phyloP scores from a whole-genome alignment of 176 grass and related monocot genomes.

The Juncus inflexus region DNA sequence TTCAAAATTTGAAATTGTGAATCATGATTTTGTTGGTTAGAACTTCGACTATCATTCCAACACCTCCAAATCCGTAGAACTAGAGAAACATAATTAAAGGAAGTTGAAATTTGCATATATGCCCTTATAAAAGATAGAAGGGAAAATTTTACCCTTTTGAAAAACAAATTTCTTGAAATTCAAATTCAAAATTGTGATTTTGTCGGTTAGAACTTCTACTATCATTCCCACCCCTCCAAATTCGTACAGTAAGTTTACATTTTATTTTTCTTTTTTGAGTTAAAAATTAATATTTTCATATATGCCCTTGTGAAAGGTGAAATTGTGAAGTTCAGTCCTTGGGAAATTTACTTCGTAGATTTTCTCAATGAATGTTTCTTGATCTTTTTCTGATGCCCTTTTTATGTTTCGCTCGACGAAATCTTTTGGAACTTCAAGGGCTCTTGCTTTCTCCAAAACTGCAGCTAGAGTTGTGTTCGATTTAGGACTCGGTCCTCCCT shows the following conservation, averaged over 20 bases:
- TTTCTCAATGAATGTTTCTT: slow-evolving; percentile 90
- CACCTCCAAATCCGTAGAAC: slow-evolving; percentile 93
- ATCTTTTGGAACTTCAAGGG: slow-evolving; percentile 86
- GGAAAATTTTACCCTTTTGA: no score
- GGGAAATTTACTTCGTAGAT: slow-evolving; percentile 64
- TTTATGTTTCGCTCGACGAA: slow-evolving; percentile 95
- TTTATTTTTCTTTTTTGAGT: neutral
- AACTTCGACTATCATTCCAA: slow-evolving; percentile 88
- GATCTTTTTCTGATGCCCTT: slow-evolving; percentile 89
- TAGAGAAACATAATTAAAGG: slow-evolving; percentile 17
- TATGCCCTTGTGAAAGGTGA: neutral
- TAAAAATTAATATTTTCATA: neutral
- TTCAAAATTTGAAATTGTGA: slow-evolving; percentile 20
- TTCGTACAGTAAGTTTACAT: slow-evolving; percentile 70
- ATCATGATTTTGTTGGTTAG: slow-evolving; percentile 97
- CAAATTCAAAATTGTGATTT: slow-evolving; percentile 45
- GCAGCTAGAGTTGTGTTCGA: slow-evolving; percentile 77
- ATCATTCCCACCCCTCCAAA: slow-evolving; percentile 96
- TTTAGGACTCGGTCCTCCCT: slow-evolving; percentile 66
- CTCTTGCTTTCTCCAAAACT: slow-evolving; percentile 80
- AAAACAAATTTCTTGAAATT: neutral
- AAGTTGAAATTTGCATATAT: slow-evolving; percentile 1
- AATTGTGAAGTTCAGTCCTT: neutral
- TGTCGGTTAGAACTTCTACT: slow-evolving; percentile 92
- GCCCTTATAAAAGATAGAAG: neutral